These are phyloP conservation scores for Cyclostephanos invisitatus DNA, from an alignment of 108 stramenopile species.

Conservation along the genomic window DNA sequence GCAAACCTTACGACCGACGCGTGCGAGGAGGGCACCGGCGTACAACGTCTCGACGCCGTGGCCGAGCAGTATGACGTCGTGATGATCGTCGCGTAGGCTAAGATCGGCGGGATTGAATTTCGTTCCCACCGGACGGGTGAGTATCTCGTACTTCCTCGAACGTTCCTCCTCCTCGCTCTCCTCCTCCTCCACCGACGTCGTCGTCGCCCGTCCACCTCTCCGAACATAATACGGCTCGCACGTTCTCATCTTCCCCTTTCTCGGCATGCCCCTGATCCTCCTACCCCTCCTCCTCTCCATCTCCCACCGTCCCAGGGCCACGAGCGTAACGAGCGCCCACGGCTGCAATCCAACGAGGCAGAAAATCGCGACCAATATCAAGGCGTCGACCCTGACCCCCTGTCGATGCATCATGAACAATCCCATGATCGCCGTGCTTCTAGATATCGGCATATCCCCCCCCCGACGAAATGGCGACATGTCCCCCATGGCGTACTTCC, in stretches of 20 bases:
- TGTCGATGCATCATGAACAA: conserved; percentile 88
- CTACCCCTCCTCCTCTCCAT: conserved; percentile 56
- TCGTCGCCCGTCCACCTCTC: neutral
- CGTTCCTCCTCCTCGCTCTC: conserved; percentile 36
- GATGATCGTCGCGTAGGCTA: conserved; percentile 46
- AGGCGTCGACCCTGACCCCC: conserved; percentile 53
- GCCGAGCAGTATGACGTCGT: conserved; percentile 83
- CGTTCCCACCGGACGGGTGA: conserved; percentile 67
- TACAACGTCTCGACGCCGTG: conserved; percentile 74
- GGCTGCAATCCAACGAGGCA: conserved; percentile 85
- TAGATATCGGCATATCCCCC: conserved; percentile 56
- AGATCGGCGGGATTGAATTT: conserved; percentile 53
- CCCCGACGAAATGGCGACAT: conserved; percentile 71
- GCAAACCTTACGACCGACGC: conserved; percentile 76
- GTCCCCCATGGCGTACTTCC: conserved; percentile 73
- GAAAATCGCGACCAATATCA: conserved; percentile 65
- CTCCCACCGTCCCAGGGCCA: conserved; percentile 49
- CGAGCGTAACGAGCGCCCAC: conserved; percentile 83
- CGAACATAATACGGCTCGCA: conserved; percentile 39
- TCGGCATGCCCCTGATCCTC: conserved; percentile 43
- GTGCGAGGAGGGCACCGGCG: conserved; percentile 72
- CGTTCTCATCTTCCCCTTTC: conserved; percentile 4
- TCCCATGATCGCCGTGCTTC: conserved; percentile 66
- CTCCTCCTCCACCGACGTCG: conserved; percentile 18
- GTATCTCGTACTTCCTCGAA: conserved; percentile 47